phyloP scores from a whole-genome alignment of 257 asterid genomes.

The Gentiana straminea region DNA sequence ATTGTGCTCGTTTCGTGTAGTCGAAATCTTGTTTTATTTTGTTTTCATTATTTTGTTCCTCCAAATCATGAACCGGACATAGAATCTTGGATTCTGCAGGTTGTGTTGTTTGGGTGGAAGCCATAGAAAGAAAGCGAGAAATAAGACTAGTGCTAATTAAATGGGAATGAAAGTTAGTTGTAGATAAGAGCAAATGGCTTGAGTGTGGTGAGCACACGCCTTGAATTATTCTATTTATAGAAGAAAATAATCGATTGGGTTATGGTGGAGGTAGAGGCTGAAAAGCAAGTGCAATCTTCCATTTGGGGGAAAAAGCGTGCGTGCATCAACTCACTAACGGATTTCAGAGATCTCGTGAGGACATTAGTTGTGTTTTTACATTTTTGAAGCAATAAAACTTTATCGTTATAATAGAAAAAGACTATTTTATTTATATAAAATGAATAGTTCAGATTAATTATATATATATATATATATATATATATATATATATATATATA shows the following conservation, averaged over 20 bases:
- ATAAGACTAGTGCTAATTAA: neutral
- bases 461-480: too few species aligned
- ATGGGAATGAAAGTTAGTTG: neutral
- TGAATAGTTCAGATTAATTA: too few species aligned
- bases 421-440: too few species aligned
- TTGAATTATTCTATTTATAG: constrained; percentile 30
- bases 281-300: neutral
- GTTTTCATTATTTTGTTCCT: constrained; percentile 8
- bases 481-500: too few species aligned
- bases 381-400: too few species aligned
- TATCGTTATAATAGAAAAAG: too few species aligned
- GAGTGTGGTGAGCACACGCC: constrained; percentile 49
- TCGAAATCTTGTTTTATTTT: constrained; percentile 34
- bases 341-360: too few species aligned
- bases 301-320: too few species aligned
- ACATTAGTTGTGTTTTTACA: too few species aligned
- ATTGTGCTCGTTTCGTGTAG: constrained; percentile 67
- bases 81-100: constrained; percentile 19
- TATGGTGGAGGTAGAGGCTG: constrained; percentile 12
- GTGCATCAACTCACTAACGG: too few species aligned
- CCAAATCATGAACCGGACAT: constrained; percentile 16
- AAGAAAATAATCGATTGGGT: neutral
- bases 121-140: constrained; percentile 10
- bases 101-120: constrained; percentile 29
- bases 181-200: neutral